Base-by-base conservation (phyloP, 1,284 basidiomycete genomes). In the Trichosporon asahii region DNA sequence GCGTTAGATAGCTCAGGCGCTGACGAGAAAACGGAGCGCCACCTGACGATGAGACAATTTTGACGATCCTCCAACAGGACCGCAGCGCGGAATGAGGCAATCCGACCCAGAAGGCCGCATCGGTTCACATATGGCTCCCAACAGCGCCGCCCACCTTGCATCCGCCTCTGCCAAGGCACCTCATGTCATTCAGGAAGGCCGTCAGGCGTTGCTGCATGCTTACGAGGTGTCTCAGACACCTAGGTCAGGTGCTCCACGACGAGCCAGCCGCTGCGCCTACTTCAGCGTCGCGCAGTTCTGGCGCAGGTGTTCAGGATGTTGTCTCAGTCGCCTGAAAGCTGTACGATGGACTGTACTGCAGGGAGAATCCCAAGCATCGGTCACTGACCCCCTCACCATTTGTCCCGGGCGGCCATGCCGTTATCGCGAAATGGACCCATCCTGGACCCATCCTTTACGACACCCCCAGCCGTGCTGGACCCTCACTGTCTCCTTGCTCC, bases 311-410 rank as follows among this genome's bases (percentile, higher is more conserved):
- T 25, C 49, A 53, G 49, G 49, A 18, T 18, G 11, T 8, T 53
- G 49, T 53, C 49, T 53, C 49, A 53, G 49, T 53, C n/a, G 49
- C 49, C 49, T 53, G 49, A 53, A 53, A n/a, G 49, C 49, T 53
- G 49, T 53, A 53, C 49, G n/a, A 25, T 14, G 49, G 49, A 25
- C 49, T 18, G n/a, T 21, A 21, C n/a, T 25, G 21, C 21, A 33
- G 4, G 49, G 8, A 21, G 23, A 7, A 21, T 53, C 49, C n/a
- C 49, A 23, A 53, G 49, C 21, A 44, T 53, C 49, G 21, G n/a
- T 21, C 9, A 53, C 49, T 53, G 44, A n/a, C 49, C 49, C 11
- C 7, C n/a, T 21, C 23, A 25, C 21, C 49, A 53, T 11, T 53
- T 21, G 49, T 53, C 49, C 23, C 25, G 49, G 49, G 7, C 8